Evolutionary conservation across 306 rosid genomes (phyloP).

Genomic region (Dalbergia cochinchinensis): DNA sequence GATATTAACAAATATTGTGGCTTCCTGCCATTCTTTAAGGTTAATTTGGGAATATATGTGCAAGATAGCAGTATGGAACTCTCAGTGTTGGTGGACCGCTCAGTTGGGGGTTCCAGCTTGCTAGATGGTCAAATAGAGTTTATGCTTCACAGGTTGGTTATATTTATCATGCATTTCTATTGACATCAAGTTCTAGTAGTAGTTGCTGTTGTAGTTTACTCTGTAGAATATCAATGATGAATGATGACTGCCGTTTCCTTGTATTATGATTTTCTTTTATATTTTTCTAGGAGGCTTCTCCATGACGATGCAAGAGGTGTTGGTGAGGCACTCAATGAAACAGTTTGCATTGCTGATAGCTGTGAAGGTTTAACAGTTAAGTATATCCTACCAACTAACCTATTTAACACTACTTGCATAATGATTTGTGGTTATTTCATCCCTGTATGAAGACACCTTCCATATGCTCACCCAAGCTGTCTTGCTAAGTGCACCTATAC

Average conservation of each 20-base stretch:
- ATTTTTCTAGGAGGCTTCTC: slow-evolving; percentile 75
- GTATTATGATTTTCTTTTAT: slow-evolving; percentile 43
- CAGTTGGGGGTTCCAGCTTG: slow-evolving; percentile 87
- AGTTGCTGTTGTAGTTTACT: slow-evolving; percentile 20
- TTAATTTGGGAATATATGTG: slow-evolving; percentile 73
- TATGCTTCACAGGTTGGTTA: slow-evolving; percentile 78
- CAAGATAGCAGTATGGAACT: slow-evolving; percentile 71
- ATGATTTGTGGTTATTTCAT: slow-evolving; percentile 39
- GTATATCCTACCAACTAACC: slow-evolving; percentile 43
- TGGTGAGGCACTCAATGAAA: slow-evolving; percentile 88
- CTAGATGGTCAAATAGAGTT: slow-evolving; percentile 83
- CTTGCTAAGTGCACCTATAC: neutral
- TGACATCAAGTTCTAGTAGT: slow-evolving; percentile 26
- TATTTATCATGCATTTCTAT: slow-evolving; percentile 28
- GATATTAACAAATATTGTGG: slow-evolving; percentile 33
- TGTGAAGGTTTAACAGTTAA: slow-evolving; percentile 87
- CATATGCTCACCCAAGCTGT: neutral
- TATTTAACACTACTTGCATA: slow-evolving; percentile 19
- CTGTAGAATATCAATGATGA: slow-evolving; percentile 18
- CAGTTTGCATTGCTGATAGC: slow-evolving; percentile 67
- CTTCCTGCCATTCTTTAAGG: slow-evolving; percentile 53
- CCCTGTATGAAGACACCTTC: slow-evolving; percentile 24
- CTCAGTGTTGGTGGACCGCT: slow-evolving; percentile 80
- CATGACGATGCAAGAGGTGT: slow-evolving; percentile 96
- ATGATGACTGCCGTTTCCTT: slow-evolving; percentile 26